Evolutionary conservation across 177 flowering plant genomes (phyloP).

Genomic region (Vitis hybrid): DNA sequence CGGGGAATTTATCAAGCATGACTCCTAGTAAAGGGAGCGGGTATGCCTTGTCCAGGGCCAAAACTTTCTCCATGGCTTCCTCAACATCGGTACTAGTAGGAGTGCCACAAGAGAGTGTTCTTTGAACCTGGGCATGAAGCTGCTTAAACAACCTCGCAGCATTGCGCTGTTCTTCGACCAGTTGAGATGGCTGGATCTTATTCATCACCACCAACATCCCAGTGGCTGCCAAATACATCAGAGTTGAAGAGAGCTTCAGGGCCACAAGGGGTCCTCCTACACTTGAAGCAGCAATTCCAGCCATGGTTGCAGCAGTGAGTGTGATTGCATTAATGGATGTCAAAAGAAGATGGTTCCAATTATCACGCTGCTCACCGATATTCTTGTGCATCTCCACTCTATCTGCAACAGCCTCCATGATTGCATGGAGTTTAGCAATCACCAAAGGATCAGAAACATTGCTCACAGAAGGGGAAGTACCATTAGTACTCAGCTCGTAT

Average conservation of each 20-base stretch:
- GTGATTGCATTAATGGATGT: slow-evolving; percentile 29
- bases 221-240: slow-evolving; percentile 38
- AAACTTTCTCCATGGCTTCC: slow-evolving; percentile 31
- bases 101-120: slow-evolving; percentile 15
- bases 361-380: slow-evolving; percentile 35
- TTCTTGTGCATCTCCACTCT: slow-evolving; percentile 46
- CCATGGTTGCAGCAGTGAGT: no score
- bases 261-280: slow-evolving; percentile 16
- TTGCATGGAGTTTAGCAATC: slow-evolving; percentile 22
- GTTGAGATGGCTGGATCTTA: slow-evolving; percentile 58
- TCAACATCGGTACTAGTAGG: slow-evolving; percentile 28
- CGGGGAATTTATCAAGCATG: slow-evolving; percentile 56
- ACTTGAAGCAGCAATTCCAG: not conserved
- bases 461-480: no score
- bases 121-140: slow-evolving; percentile 29
- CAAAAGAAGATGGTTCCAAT: slow-evolving; percentile 39
- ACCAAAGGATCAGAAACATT: not conserved
- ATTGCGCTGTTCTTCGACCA: slow-evolving; percentile 56
- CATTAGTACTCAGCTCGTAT: no score
- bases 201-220: slow-evolving; percentile 46
- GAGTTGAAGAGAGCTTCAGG: slow-evolving; percentile 31
- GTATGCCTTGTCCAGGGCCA: slow-evolving; percentile 47
- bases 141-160: slow-evolving; percentile 44
- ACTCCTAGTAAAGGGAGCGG: slow-evolving; percentile 53
- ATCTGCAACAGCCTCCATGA: slow-evolving; percentile 39